Base-by-base conservation (phyloP, 306 rosid genomes). In the Senna tora region DNA sequence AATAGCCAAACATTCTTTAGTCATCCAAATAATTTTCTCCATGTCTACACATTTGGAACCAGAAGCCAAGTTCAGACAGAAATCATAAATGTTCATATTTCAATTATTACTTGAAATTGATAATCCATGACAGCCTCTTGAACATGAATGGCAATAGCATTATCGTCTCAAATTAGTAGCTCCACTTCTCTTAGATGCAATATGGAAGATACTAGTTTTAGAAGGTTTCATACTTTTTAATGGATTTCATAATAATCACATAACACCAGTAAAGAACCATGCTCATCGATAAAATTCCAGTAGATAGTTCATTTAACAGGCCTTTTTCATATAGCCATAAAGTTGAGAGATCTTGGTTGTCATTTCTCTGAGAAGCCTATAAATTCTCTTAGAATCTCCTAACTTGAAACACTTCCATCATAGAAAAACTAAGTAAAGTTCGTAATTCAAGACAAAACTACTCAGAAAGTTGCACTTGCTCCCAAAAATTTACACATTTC, bases 171-270 rank as follows among this genome's bases (percentile, higher is more conserved):
- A 4, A 43, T 10, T 12, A 42, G 47, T 7, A 9, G 10, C 47
- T 12, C 4, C 47, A 42, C 14, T 42, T 10, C 47, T 42, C 47
- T 53, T n/a, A 53, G 12, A 53, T 53, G 59, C 34, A 53, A 32
- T 4, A 57, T 21, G 36, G 45, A 30, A 22, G 58, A 30, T 4
- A n/a, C 30, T 49, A n/a, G 5, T 28, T 16, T 70, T 30, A 55
- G 16, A 55, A n/a, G 8, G 15, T 68, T 52, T 14, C 19, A n/a
- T 51, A 69, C 5, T 13, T 38, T 38, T 32, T 25, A 53, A 41
- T 42, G 30, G 36, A 43, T 65, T 65, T 15, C 55, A 65, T 14
- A 42, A 65, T 22, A 65, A 22, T 22, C 21, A 14, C 19, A 65
- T 9, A 21, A 22, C 54, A 43, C 13, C 25, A 10, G 25, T 25